A percentile compares a stretch with the other conserved stretches of the same genome.
phyloP scores from a whole-genome alignment of 2,329 filamentous ascomycete genomes.

The Aureobasidium mangrovei region DNA sequence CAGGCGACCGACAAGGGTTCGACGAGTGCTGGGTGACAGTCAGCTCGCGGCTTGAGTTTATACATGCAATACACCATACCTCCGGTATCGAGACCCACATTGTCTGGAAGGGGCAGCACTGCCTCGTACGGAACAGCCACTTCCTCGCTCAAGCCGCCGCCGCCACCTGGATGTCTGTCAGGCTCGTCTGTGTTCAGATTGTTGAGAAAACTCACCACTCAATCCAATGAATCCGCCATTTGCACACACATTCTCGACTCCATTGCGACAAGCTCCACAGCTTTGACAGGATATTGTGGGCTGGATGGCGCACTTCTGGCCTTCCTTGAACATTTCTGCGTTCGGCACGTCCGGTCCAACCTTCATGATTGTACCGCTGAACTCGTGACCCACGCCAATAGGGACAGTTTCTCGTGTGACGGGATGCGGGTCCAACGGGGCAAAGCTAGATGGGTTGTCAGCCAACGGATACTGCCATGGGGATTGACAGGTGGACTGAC shows the following conservation, averaged over 20 bases:
- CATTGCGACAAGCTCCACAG: conserved; percentile 47
- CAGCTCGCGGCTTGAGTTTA: not conserved
- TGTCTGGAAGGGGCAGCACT: conserved; percentile 43
- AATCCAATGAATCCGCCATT: conserved; percentile 39
- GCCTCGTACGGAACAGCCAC: conserved; percentile 43
- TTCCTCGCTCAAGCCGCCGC: conserved; percentile 47
- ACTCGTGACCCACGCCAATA: conserved; percentile 51
- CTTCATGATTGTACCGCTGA: conserved; percentile 51
- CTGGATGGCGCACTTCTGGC: conserved; percentile 51
- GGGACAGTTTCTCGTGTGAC: conserved; percentile 44
- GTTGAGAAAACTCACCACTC: conserved; percentile 6
- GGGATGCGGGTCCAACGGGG: conserved; percentile 45
- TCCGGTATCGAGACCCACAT: conserved; percentile 44
- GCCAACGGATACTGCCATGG: not conserved
- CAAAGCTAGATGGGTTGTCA: conserved; percentile 32
- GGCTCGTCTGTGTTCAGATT: not conserved
- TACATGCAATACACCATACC: not conserved
- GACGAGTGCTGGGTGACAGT: conserved; percentile 40
- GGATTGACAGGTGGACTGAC: conserved; percentile 16
- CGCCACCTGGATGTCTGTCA: conserved; percentile 6
- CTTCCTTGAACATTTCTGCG: conserved; percentile 40
- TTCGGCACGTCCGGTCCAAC: conserved; percentile 43
- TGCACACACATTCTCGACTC: conserved; percentile 50
- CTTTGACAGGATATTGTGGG: conserved; percentile 47
- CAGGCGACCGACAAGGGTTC: conserved; percentile 57